These are phyloP conservation scores for Benincasa hispida DNA, from an alignment of 306 rosid genomes.

Conservation along the genomic window DNA sequence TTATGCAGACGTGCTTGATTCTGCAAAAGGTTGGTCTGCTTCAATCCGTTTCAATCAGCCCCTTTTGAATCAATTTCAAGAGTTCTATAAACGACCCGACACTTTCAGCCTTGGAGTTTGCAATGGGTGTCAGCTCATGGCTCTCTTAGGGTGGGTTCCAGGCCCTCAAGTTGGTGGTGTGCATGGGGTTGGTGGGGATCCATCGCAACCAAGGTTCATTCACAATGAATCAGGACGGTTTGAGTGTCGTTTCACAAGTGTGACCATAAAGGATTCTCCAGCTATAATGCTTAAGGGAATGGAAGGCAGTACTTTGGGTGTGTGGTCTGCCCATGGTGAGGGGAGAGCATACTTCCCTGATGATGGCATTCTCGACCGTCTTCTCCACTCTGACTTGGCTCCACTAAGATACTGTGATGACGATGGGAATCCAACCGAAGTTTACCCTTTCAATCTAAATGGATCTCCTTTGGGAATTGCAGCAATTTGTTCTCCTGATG, in stretches of 20 bases:
- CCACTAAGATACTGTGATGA: constrained; percentile 82
- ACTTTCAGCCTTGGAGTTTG: constrained; percentile 91
- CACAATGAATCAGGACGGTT: constrained; percentile 83
- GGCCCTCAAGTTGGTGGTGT: constrained; percentile 86
- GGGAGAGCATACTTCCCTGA: constrained; percentile 30
- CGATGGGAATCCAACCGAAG: constrained; percentile 64
- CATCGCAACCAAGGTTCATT: constrained; percentile 79
- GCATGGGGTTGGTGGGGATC: constrained; percentile 69
- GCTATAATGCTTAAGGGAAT: constrained; percentile 23
- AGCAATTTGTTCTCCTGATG: constrained; percentile 85
- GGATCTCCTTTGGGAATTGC: constrained; percentile 88
- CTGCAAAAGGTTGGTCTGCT: constrained; percentile 94
- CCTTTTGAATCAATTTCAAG: constrained; percentile 66
- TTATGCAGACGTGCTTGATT: constrained; percentile 88
- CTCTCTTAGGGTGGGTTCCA: constrained; percentile 85
- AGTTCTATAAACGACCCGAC: constrained; percentile 62
- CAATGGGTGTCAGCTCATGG: constrained; percentile 97
- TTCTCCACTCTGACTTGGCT: constrained; percentile 65
- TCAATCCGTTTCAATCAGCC: constrained; percentile 62
- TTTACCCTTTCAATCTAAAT: constrained; percentile 72
- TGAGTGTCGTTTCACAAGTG: constrained; percentile 85
- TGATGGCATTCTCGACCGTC: constrained; percentile 49
- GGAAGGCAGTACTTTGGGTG: not conserved
- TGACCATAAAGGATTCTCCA: constrained; percentile 65
- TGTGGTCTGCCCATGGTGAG: not conserved